Evolutionary conservation across 2,329 filamentous ascomycete species (phyloP).

Genomic region (Penicillium sp.): DNA sequence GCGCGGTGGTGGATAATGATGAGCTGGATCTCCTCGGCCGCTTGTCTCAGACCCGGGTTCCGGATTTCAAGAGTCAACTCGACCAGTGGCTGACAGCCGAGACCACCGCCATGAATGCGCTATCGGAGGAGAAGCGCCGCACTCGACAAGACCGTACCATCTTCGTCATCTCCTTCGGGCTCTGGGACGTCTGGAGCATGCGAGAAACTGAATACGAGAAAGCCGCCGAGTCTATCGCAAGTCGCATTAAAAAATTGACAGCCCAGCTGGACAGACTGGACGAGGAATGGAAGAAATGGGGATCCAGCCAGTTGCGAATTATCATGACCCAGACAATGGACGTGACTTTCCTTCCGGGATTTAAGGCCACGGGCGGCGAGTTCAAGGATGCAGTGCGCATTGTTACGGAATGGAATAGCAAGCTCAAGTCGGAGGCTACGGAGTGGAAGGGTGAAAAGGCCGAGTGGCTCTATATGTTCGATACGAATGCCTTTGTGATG

Average conservation of each 20-base stretch:
- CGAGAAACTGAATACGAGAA: conserved; percentile 30
- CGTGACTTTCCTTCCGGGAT: conserved; percentile 47
- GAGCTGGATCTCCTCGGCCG: conserved; percentile 32
- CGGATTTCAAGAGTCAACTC: conserved; percentile 44
- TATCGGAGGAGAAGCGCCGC: conserved; percentile 28
- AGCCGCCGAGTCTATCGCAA: conserved; percentile 31
- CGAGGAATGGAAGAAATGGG: conserved; percentile 33
- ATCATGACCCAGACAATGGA: conserved; percentile 44
- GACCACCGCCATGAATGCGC: conserved; percentile 22
- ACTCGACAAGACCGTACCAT: conserved; percentile 37
- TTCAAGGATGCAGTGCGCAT: conserved; percentile 41
- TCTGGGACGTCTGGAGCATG: conserved; percentile 47
- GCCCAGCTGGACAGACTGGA: conserved; percentile 37
- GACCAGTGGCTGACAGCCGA: conserved; percentile 41
- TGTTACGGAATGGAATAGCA: conserved; percentile 40
- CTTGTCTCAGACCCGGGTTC: conserved; percentile 31
- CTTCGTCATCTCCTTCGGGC: conserved; percentile 42
- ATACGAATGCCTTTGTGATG: conserved; percentile 44
- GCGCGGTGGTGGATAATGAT: conserved; percentile 39
- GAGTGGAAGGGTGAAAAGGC: conserved; percentile 44
- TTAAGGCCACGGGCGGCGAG: conserved; percentile 27
- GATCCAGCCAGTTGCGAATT: conserved; percentile 36
- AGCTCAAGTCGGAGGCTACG: neutral
- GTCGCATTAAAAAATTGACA: conserved; percentile 40
- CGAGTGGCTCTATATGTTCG: conserved; percentile 43